Evolutionary conservation across 352 stramenopile genomes (phyloP).

Genomic region (Blastocystis hominis): DNA sequence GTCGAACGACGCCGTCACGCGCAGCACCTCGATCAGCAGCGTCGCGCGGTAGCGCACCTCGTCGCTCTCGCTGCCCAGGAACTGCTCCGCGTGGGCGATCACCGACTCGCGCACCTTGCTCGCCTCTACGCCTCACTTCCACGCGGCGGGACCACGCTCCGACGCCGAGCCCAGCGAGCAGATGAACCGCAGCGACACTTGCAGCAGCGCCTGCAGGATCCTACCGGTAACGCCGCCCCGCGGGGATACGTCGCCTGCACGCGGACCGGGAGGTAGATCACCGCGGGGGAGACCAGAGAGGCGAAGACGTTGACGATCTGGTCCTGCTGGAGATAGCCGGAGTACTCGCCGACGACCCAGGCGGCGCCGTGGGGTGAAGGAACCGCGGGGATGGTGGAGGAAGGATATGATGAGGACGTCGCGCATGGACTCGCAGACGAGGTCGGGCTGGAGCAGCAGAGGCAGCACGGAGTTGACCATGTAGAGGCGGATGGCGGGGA

Average conservation of each 20-base stretch:
- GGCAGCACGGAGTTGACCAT: constrained; percentile 85
- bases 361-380: constrained; percentile 68
- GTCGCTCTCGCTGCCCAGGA: constrained; percentile 52
- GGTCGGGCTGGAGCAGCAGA: constrained; percentile 78
- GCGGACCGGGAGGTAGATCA: constrained; percentile 2
- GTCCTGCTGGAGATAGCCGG: constrained; percentile 14
- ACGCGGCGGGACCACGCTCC: neutral
- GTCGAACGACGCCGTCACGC: constrained; percentile 67
- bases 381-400: constrained; percentile 60
- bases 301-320: neutral
- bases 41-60: constrained; percentile 72
- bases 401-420: constrained; percentile 81
- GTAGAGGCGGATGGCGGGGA: constrained; percentile 84
- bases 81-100: neutral
- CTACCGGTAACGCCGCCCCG: constrained; percentile 32
- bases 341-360: constrained; percentile 95
- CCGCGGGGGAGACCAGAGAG: neutral
- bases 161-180: neutral
- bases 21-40: constrained; percentile 73
- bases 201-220: constrained; percentile 52
- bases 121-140: neutral
- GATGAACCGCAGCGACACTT: neutral
- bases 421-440: constrained; percentile 68
- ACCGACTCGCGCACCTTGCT: constrained; percentile 20
- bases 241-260: constrained; percentile 37